Evolutionary conservation across 2,329 filamentous ascomycete genomes (phyloP), one percentile per base, ranked within the genome.

Genomic region (Thelonectria blattea): DNA sequence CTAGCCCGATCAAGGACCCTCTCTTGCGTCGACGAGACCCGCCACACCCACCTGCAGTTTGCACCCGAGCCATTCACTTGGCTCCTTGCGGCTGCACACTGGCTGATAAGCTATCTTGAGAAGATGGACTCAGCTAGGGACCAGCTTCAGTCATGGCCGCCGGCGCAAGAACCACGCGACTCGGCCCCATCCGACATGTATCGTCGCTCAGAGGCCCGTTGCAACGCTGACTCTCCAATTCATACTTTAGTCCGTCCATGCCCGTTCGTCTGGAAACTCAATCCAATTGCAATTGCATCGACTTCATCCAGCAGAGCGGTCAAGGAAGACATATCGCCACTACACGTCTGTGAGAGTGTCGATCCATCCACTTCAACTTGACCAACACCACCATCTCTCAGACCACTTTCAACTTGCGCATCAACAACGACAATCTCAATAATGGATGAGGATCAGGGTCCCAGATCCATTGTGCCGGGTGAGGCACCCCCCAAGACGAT

Each of bases 361-460:
- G 37, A 45, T 52, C 43, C 18, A 27, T 47, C 52, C 20, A 27
- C 37, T 47, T 39, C 18, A 18, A 56, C 41, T 30, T 30, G 6
- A 32, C 39, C 39, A 42, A 39, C 50, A 20, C 46, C 50, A 20
- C 51, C 50, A 30, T 54, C 39, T 37, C 60, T 60, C 57, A 39
- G 47, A 55, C 52, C 47, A 59, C n/a, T 50, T 39, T 32, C 24
- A 39, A 18, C 39, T 24, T 34, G 54, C 55, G 56, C 53, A 54
- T 49, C 60, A 58, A 41, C 54, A 50, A 43, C 50, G 58, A 54
- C 60, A 56, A 37, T 50, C 45, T 39, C 50, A 59, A 53, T 22
- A 58, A 86, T 86, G 84, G 84, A 87, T 64, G 84, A 87, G 68
- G 82, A 85, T 63, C 81, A 84, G 56, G 81, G 76, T 4, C 83